Base-by-base conservation (phyloP, 768 basidiomycete species). In the Auricularia sp. region DNA sequence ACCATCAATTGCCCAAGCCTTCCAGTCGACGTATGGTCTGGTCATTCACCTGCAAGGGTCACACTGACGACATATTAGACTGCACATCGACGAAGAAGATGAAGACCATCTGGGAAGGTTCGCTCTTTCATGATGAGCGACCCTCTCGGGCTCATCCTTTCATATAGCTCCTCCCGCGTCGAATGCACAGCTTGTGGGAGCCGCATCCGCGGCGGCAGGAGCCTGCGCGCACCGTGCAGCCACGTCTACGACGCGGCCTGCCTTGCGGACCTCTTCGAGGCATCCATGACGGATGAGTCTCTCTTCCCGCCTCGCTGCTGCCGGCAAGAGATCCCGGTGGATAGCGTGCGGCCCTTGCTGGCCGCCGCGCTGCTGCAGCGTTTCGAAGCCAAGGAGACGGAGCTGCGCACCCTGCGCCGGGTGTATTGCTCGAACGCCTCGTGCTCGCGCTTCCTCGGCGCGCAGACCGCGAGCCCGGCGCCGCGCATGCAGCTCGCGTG, bases 271-370 rank as follows among this genome's bases (percentile, higher is more conserved):
- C 77, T 84, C 39, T 79, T 80, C 18, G 69, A 77, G 58, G 65
- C 77, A 0, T 78, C 79, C 29, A 75, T 76, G 11, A 74, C 72
- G 3, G 84, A 86, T 67, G 85, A 85, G 66, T 75, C 79, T 0
- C 76, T 85, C 3, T 79, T 78, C 64, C 84, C 85, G 0, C 74
- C 83, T 10, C 77, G 80, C 44, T 86, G 83, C 69, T 85, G 83
- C 70, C 70, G 76, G 36, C 68, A 75, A 39, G 70, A 71, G 0
- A 74, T 84, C 47, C 72, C 77, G 1, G 62, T 73, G 29, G 62
- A 54, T 14, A 63, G 58, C 0, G 54, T 80, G 16, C 65, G 66
- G 42, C 35, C 0, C 68, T 75, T 33, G 54, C 11, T 29, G 29
- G 29, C 29, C 29, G 29, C 29, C 29, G 29, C 29, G 29, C 29